phyloP scores from a whole-genome alignment of 2,329 filamentous ascomycete genomes.

The Aspergillus transmontanensis region DNA sequence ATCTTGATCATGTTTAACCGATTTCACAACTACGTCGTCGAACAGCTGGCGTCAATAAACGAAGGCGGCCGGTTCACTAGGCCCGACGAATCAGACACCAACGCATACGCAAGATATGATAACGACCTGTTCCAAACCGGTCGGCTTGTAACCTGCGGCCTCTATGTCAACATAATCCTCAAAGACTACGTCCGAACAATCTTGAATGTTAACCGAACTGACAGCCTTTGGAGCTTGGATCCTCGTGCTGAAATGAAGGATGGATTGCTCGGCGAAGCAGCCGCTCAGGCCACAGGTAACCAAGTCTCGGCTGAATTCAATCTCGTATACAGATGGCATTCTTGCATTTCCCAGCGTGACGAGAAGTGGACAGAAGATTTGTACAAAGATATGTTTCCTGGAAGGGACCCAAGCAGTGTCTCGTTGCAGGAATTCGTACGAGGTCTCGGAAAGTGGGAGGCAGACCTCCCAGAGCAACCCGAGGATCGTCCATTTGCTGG shows the following conservation, averaged over 20 bases:
- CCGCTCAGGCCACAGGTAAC: conserved; percentile 63
- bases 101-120: conserved; percentile 42
- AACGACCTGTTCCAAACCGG: conserved; percentile 57
- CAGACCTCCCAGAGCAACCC: conserved; percentile 47
- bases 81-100: conserved; percentile 40
- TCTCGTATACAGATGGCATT: conserved; percentile 68
- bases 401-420: conserved; percentile 38
- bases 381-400: conserved; percentile 52
- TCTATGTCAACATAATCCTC: conserved; percentile 60
- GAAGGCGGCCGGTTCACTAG: conserved; percentile 69
- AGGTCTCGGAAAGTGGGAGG: conserved; percentile 46
- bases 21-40: conserved; percentile 70
- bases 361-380: conserved; percentile 63
- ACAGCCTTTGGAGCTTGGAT: conserved; percentile 64
- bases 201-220: conserved; percentile 60
- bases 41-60: conserved; percentile 66
- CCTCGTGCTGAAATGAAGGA: conserved; percentile 62
- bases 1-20: conserved; percentile 69
- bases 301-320: conserved; percentile 71
- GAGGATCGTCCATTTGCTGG: conserved; percentile 53
- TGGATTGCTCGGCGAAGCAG: conserved; percentile 46
- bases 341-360: conserved; percentile 61
- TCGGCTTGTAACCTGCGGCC: conserved; percentile 55
- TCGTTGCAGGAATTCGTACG: conserved; percentile 42
- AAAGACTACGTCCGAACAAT: conserved; percentile 65